Evolutionary conservation across 2,329 filamentous ascomycete genomes (phyloP).

Genomic region (Trichoderma koningiopsis): DNA sequence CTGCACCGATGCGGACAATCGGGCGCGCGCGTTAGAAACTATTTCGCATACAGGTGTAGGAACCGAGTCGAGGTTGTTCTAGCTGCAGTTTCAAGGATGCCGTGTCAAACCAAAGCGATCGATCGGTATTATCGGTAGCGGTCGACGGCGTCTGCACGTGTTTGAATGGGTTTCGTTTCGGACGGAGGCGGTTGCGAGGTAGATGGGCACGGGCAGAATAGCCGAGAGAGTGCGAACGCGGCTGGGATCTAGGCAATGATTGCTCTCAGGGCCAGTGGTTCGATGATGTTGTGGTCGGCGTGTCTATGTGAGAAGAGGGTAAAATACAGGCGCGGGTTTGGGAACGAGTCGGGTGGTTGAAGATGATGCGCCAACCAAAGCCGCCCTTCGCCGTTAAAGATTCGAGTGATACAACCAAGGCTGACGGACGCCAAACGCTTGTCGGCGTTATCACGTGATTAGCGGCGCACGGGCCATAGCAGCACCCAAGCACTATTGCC

Average conservation of each 20-base stretch:
- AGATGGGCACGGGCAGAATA: background rate
- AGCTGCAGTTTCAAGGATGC: background rate
- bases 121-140: background rate
- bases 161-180: conserved; percentile 4
- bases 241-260: background rate
- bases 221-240: background rate
- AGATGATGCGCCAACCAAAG: conserved; percentile 26
- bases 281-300: background rate
- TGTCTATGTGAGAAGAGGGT: background rate
- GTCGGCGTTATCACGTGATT: conserved; percentile 39
- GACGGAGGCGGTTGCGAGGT: background rate
- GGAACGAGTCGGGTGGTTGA: conserved; percentile 3
- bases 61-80: background rate
- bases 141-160: conserved; percentile 13
- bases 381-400: conserved; percentile 25
- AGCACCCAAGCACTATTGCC: background rate
- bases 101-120: background rate
- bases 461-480: conserved; percentile 33
- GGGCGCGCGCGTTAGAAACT: conserved; percentile 24
- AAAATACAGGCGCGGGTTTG: conserved; percentile 5
- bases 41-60: conserved; percentile 21
- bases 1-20: conserved; percentile 30
- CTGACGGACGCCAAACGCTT: conserved; percentile 10
- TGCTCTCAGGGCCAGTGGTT: background rate
- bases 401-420: conserved; percentile 22